Evolutionary conservation across 768 basidiomycete genomes (phyloP).

Genomic region (Saitozyma sp.): DNA sequence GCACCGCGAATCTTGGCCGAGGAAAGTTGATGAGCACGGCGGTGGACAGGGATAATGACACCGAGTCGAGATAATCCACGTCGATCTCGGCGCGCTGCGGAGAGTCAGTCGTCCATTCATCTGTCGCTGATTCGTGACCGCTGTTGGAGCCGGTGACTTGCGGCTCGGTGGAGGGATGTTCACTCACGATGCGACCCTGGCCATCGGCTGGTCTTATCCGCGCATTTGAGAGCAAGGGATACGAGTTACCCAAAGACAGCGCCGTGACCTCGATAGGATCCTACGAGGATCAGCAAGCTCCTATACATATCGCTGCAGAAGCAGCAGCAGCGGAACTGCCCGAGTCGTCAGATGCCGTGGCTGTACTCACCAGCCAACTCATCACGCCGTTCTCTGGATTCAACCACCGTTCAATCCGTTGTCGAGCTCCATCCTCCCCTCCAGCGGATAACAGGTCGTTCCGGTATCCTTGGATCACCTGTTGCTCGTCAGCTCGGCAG

Average conservation of each 20-base stretch:
- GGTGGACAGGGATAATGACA: constrained; percentile 63
- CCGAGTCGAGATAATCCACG: constrained; percentile 75
- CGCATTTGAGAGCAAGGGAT: constrained; percentile 74
- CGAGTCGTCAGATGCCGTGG: neutral
- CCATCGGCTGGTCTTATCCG: constrained; percentile 58
- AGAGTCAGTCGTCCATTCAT: constrained; percentile 15
- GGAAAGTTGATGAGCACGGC: constrained; percentile 56
- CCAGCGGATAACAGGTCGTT: constrained; percentile 68
- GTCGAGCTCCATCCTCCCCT: constrained; percentile 80
- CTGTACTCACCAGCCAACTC: constrained; percentile 49
- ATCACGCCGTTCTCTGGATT: constrained; percentile 71
- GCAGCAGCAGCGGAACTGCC: neutral
- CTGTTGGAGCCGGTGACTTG: too few relatives aligned
- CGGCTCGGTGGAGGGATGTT: too few relatives aligned
- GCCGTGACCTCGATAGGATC: constrained; percentile 83
- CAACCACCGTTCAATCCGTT: constrained; percentile 73
- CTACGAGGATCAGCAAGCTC: constrained; percentile 54
- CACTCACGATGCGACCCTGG: constrained; percentile 51
- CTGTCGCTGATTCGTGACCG: too few relatives aligned
- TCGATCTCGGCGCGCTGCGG: constrained; percentile 76
- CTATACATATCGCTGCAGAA: neutral
- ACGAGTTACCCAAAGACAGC: constrained; percentile 75
- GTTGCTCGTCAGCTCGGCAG: neutral
- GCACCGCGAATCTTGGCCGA: constrained; percentile 55
- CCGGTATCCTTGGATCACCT: constrained; percentile 73